These are phyloP conservation scores for Yamadazyma membranifaciens DNA, from an alignment of 1,139 yeast genomes.

Conservation along the genomic window DNA sequence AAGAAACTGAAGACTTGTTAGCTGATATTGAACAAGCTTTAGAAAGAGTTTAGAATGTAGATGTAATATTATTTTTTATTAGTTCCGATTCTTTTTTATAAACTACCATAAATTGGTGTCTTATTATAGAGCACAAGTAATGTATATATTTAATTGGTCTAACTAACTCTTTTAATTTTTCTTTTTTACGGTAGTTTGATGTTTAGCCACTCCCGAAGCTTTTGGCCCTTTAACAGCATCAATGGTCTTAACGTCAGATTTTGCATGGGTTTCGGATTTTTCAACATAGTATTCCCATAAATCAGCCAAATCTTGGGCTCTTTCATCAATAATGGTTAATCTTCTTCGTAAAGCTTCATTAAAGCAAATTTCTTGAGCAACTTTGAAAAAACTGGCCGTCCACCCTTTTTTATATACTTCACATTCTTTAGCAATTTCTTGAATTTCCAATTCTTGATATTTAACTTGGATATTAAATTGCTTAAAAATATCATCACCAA, in stretches of 20 bases:
- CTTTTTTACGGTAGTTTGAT: not conserved
- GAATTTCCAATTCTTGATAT: conserved; percentile 75
- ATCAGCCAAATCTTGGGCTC: conserved; percentile 46
- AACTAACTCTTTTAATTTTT: not conserved
- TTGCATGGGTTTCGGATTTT: conserved; percentile 14
- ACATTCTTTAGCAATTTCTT: conserved; percentile 77
- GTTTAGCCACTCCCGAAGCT: conserved; percentile 4
- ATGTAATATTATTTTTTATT: not conserved
- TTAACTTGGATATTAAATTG: conserved; percentile 77
- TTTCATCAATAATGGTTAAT: conserved; percentile 58
- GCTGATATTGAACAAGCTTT: conserved; percentile 75
- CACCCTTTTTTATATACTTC: conserved; percentile 74
- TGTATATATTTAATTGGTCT: not conserved
- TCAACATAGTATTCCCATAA: conserved; percentile 49
- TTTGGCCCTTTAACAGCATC: not conserved
- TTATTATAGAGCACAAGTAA: not conserved
- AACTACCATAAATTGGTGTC: no score
- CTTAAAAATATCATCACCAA: conserved; percentile 86
- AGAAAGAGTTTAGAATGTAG: conserved; percentile 22
- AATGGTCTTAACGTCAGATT: conserved; percentile 4
- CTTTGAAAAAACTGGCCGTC: conserved; percentile 72
- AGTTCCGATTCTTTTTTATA: no score
- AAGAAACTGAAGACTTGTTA: conserved; percentile 75
- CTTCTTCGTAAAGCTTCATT: conserved; percentile 89
- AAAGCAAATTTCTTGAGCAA: conserved; percentile 86